Percentiles rank a stretch among this genome's conserved stretches.
Evolutionary conservation across 192 early-diverging fungal genomes (phyloP).

Genomic region (Chytriomyces sp.): DNA sequence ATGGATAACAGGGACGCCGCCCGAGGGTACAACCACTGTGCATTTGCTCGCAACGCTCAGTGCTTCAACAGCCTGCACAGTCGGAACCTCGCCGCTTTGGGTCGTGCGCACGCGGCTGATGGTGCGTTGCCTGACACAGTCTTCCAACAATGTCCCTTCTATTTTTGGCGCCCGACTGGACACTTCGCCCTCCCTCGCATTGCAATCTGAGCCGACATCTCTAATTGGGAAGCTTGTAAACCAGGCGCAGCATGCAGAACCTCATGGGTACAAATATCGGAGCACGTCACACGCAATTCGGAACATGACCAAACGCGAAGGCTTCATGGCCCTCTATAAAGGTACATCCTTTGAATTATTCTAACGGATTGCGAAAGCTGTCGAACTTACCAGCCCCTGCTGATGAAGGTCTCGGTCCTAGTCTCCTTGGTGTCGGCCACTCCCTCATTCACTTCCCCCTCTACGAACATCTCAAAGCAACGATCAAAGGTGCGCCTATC

Average conservation of each 20-base stretch:
- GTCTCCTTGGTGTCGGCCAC: slow-evolving; percentile 90
- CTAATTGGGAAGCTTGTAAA: too few relatives aligned
- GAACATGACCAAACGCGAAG: slow-evolving; percentile 76
- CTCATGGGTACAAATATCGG: slow-evolving; percentile 77
- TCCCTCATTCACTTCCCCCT: slow-evolving; percentile 95
- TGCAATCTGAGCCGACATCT: too few relatives aligned
- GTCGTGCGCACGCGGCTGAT: slow-evolving; percentile 88
- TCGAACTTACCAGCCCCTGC: too few relatives aligned
- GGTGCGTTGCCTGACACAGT: slow-evolving; percentile 44
- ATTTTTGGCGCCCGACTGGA: slow-evolving; percentile 27
- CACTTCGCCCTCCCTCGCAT: background rate
- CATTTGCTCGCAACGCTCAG: slow-evolving; percentile 21
- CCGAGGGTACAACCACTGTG: slow-evolving; percentile 7
- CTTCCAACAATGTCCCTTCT: background rate
- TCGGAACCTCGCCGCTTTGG: slow-evolving; percentile 83
- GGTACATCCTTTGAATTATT: slow-evolving; percentile 25
- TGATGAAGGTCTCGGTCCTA: slow-evolving; percentile 74
- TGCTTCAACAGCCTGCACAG: slow-evolving; percentile 44
- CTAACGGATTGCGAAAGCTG: background rate
- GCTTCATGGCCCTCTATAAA: slow-evolving; percentile 85
- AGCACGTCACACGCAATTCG: slow-evolving; percentile 80
- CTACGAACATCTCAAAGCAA: slow-evolving; percentile 84
- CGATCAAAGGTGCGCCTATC: slow-evolving; percentile 23
- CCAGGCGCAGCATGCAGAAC: slow-evolving; percentile 9
- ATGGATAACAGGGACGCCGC: slow-evolving; percentile 7